phyloP scores from a whole-genome alignment of 306 rosid genomes.

The Casuarina glauca region DNA sequence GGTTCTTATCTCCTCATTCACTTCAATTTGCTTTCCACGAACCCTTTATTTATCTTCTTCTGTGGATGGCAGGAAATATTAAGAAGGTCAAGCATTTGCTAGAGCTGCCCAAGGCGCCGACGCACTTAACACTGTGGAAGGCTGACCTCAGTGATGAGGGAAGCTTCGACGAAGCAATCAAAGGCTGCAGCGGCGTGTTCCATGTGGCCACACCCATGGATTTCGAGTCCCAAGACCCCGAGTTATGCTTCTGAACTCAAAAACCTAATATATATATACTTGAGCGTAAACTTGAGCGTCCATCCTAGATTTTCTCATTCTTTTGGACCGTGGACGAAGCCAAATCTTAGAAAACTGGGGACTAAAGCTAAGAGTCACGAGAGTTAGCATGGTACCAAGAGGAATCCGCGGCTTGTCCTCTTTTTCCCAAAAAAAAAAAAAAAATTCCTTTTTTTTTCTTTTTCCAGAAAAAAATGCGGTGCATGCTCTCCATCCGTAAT shows the following conservation, averaged over 20 bases:
- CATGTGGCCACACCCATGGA: constrained; percentile 93
- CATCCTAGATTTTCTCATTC: too few species aligned
- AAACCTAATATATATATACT: background rate
- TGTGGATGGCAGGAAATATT: constrained; percentile 39
- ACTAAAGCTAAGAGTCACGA: too few species aligned
- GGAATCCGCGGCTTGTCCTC: too few species aligned
- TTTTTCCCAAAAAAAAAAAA: too few species aligned
- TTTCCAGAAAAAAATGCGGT: too few species aligned
- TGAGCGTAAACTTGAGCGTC: too few species aligned
- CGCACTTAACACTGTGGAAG: constrained; percentile 62
- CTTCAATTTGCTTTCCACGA: background rate
- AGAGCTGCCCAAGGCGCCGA: constrained; percentile 55
- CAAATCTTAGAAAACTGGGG: too few species aligned
- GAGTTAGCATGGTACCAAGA: too few species aligned
- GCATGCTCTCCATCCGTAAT: too few species aligned
- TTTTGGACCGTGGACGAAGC: too few species aligned
- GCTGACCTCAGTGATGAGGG: constrained; percentile 70
- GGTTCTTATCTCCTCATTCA: background rate
- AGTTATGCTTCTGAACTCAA: constrained; percentile 34
- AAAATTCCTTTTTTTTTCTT: too few species aligned
- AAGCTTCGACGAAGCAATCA: constrained; percentile 72
- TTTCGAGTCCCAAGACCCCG: constrained; percentile 76
- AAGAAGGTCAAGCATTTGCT: constrained; percentile 81
- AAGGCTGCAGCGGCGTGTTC: constrained; percentile 75
- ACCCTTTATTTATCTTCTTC: background rate